Evolutionary conservation across 345 rosid genomes (phyloP).

Genomic region (Arabis alpina): DNA sequence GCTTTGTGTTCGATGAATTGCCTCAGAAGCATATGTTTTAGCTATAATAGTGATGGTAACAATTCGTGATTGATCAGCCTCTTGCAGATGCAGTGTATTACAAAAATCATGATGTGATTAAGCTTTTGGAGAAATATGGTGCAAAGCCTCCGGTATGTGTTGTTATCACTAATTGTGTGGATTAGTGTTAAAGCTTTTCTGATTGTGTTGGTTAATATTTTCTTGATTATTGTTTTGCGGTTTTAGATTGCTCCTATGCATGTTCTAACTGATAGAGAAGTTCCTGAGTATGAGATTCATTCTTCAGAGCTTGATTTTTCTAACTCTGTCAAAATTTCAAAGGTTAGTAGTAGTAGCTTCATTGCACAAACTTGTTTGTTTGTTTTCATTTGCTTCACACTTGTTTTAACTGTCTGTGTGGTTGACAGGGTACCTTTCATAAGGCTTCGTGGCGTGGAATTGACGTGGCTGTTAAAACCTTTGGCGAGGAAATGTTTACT

Average conservation of each 20-base stretch:
- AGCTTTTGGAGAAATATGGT: conserved; percentile 76
- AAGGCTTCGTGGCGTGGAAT: conserved; percentile 87
- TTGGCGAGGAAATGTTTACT: conserved; percentile 71
- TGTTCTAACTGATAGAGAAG: conserved; percentile 66
- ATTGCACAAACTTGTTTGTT: conserved; percentile 1
- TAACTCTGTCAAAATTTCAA: conserved; percentile 68
- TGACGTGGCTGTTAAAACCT: conserved; percentile 79
- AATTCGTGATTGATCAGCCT: conserved; percentile 58
- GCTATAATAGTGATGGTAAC: conserved; percentile 22
- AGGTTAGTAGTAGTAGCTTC: conserved; percentile 47
- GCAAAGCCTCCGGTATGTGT: conserved; percentile 67
- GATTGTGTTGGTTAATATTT: conserved; percentile 18
- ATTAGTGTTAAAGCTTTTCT: conserved; percentile 3
- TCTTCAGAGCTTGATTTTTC: conserved; percentile 78
- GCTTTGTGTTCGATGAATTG: conserved; percentile 37
- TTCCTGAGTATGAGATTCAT: conserved; percentile 84
- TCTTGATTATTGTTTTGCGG: background rate
- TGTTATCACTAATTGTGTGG: background rate
- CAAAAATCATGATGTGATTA: conserved; percentile 71
- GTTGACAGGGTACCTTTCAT: conserved; percentile 73
- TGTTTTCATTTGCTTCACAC: conserved; percentile 18
- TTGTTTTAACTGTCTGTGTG: background rate
- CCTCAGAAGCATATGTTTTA: background rate
- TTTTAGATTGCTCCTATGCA: conserved; percentile 82
- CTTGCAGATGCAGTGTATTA: conserved; percentile 83